phyloP scores from a whole-genome alignment of 169 alveolate genomes.

The Babesia ovata region DNA sequence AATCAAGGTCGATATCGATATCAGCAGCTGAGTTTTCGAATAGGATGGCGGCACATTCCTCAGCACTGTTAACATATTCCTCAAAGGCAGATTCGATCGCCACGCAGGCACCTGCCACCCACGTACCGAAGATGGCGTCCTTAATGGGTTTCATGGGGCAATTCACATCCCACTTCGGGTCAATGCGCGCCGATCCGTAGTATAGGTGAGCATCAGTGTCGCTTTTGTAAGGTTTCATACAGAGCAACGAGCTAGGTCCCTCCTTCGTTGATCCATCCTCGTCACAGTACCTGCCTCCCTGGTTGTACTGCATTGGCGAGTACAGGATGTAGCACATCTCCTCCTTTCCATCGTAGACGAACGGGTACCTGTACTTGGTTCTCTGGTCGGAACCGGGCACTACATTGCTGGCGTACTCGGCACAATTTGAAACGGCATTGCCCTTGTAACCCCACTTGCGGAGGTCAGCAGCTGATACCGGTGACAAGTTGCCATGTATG shows the following conservation, averaged over 20 bases:
- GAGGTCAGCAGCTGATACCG: constrained; percentile 60
- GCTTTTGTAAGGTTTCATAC: constrained; percentile 75
- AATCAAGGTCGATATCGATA: constrained; percentile 56
- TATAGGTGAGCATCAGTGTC: constrained; percentile 44
- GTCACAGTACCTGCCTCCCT: constrained; percentile 78
- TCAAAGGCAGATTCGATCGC: constrained; percentile 51
- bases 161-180: constrained; percentile 67
- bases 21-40: constrained; percentile 76
- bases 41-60: constrained; percentile 67
- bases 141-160: constrained; percentile 74
- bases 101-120: constrained; percentile 65
- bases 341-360: constrained; percentile 66
- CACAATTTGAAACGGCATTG: constrained; percentile 72
- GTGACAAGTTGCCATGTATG: constrained; percentile 59
- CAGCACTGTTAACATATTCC: constrained; percentile 39
- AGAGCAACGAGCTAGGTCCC: constrained; percentile 64
- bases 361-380: constrained; percentile 76
- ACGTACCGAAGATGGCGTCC: constrained; percentile 76
- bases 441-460: constrained; percentile 43
- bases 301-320: constrained; percentile 76
- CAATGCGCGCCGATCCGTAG: constrained; percentile 67
- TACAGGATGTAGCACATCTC: constrained; percentile 71
- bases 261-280: constrained; percentile 49
- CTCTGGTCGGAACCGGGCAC: constrained; percentile 43
- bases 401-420: constrained; percentile 70